Conservation (phyloP, 2,329 filamentous ascomycete genomes). For the Blastomyces silverae region DNA sequence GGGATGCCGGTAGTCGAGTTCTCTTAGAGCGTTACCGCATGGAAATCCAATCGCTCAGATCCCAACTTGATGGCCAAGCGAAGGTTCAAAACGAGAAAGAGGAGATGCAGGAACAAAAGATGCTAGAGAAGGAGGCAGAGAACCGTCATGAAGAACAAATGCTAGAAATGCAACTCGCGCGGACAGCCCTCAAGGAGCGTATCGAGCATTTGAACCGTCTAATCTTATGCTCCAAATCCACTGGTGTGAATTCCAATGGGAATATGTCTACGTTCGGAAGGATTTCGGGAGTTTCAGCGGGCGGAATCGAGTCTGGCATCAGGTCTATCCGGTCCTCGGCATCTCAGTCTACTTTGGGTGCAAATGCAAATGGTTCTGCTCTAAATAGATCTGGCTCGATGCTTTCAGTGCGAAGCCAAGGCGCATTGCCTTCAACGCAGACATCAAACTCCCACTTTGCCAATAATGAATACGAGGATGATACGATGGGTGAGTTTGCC, state of each 20-base stretch:
- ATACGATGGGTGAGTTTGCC: conserved; percentile 71
- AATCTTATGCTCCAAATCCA: conserved; percentile 91
- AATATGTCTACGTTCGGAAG: conserved; percentile 62
- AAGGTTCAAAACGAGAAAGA: conserved; percentile 59
- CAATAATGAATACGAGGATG: conserved; percentile 58
- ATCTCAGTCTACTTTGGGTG: conserved; percentile 53
- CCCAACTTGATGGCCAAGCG: conserved; percentile 75
- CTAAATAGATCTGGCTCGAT: conserved; percentile 62
- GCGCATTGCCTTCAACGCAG: conserved; percentile 29
- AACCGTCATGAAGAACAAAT: conserved; percentile 93
- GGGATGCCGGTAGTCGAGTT: conserved; percentile 75
- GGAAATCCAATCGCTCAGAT: conserved; percentile 77
- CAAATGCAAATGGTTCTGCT: conserved; percentile 40
- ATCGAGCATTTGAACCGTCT: conserved; percentile 95
- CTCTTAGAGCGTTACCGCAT: conserved; percentile 87
- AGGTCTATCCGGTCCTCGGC: conserved; percentile 63
- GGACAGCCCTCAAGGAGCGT: conserved; percentile 90
- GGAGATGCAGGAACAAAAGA: conserved; percentile 42
- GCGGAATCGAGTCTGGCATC: conserved; percentile 33
- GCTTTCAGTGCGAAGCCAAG: conserved; percentile 50
- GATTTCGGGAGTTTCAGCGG: conserved; percentile 54
- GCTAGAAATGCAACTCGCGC: conserved; percentile 94
- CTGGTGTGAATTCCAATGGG: conserved; percentile 77
- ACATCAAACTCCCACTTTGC: conserved; percentile 32
- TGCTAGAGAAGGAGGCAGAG: conserved; percentile 71